Evolutionary conservation across 176 grass and related monocot species (phyloP).

Genomic region (Musa schizocarpa): DNA sequence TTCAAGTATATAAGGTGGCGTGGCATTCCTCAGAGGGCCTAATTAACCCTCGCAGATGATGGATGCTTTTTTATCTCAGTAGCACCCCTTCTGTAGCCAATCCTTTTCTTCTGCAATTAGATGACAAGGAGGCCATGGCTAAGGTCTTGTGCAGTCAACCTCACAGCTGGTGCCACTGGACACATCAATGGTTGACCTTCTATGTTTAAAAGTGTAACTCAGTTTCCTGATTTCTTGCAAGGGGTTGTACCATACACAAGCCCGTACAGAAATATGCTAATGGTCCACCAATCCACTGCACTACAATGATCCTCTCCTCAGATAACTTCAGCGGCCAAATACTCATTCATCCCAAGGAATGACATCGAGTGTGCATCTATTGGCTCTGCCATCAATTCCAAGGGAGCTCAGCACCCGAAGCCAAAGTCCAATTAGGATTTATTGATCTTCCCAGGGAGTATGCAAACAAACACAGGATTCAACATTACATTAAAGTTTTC

Average conservation of each 20-base stretch:
- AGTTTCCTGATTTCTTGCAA: slow-evolving; percentile 3
- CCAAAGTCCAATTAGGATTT: background rate
- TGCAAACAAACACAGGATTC: background rate
- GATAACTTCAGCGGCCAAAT: background rate
- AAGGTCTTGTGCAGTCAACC: background rate
- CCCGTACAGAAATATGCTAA: background rate
- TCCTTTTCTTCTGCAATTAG: background rate
- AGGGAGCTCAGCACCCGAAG: background rate
- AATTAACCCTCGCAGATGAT: background rate
- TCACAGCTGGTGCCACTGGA: background rate
- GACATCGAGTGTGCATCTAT: slow-evolving; percentile 1
- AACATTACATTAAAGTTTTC: background rate
- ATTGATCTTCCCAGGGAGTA: slow-evolving; percentile 11
- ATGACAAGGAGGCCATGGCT: background rate
- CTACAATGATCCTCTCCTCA: background rate
- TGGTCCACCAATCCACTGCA: slow-evolving; percentile 8
- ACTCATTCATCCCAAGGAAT: slow-evolving; percentile 10
- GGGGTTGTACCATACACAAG: slow-evolving; percentile 5
- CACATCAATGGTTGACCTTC: background rate
- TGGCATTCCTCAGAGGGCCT: background rate
- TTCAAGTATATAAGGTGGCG: slow-evolving; percentile 1
- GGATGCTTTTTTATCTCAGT: slow-evolving; percentile 1
- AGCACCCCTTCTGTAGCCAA: background rate
- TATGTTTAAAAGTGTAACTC: slow-evolving; percentile 1
- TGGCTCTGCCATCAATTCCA: slow-evolving; percentile 8